phyloP scores from a whole-genome alignment of 2,329 filamentous ascomycete genomes.

The Orbilia quercus region DNA sequence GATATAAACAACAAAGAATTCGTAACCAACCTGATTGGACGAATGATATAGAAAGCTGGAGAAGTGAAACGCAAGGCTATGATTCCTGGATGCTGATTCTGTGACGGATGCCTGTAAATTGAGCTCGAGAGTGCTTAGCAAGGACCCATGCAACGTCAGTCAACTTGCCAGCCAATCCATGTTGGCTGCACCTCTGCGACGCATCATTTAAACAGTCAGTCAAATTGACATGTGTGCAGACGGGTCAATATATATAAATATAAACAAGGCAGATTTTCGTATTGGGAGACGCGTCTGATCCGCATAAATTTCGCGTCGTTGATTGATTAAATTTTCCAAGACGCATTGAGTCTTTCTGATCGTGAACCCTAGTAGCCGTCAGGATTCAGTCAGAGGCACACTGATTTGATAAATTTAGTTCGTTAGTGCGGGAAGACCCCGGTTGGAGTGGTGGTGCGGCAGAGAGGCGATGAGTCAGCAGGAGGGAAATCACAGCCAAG shows the following conservation, averaged over 20 bases:
- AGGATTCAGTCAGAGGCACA: conserved; percentile 34
- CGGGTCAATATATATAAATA: background rate
- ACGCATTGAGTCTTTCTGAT: conserved; percentile 28
- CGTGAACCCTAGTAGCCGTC: too few species aligned
- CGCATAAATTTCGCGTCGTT: conserved; percentile 39
- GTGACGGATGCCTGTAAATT: too few species aligned
- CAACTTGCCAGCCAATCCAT: too few species aligned
- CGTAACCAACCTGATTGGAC: too few species aligned
- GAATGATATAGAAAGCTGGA: too few species aligned
- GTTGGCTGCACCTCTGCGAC: background rate
- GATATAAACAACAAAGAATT: too few species aligned
- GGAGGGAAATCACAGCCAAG: conserved; percentile 12
- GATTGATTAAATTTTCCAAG: conserved; percentile 18
- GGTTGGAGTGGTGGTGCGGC: background rate
- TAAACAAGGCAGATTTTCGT: conserved; percentile 20
- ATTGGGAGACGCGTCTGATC: conserved; percentile 26
- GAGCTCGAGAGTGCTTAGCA: too few species aligned
- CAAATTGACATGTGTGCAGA: background rate
- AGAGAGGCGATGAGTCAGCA: conserved; percentile 28
- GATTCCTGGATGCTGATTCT: too few species aligned
- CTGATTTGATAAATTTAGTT: background rate
- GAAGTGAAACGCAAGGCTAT: too few species aligned
- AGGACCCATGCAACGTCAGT: too few species aligned
- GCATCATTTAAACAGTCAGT: too few species aligned
- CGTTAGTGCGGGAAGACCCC: background rate